phyloP scores from a whole-genome alignment of 371 early-diverging fungal species.

The Mucor lusitanicus region DNA sequence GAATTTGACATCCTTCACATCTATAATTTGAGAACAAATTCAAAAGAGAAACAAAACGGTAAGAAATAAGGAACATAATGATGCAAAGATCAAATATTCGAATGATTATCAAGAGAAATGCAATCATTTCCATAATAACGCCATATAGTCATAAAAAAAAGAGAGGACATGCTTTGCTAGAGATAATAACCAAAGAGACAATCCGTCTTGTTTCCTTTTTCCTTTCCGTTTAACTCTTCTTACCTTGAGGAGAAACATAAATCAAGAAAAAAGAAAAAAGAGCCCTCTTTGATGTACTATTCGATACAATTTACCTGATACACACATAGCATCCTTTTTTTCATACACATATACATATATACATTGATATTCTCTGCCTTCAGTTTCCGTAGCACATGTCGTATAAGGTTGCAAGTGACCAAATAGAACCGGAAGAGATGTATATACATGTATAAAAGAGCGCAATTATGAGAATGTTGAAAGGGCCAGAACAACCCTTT shows the following conservation, averaged over 20 bases:
- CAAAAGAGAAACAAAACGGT: conserved; percentile 15
- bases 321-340: background rate
- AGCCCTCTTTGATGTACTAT: conserved; percentile 1
- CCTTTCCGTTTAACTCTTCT: background rate
- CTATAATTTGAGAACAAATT: conserved; percentile 36
- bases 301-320: conserved; percentile 3
- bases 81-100: conserved; percentile 1
- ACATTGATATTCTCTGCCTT: background rate
- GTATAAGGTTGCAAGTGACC: background rate
- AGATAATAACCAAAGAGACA: background rate
- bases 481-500: background rate
- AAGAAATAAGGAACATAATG: background rate
- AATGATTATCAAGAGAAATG: conserved; percentile 11
- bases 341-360: background rate
- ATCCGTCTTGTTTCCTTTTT: background rate
- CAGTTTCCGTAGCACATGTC: background rate
- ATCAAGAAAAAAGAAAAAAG: background rate
- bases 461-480: conserved; percentile 12
- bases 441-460: background rate
- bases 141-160: conserved; percentile 4
- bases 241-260: conserved; percentile 1
- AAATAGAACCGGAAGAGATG: conserved; percentile 1
- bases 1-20: conserved; percentile 92
- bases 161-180: background rate
- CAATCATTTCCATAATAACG: conserved; percentile 14